Conservation (phyloP, 73 alveolate genomes). For the Vitrella brassicaformis region DNA sequence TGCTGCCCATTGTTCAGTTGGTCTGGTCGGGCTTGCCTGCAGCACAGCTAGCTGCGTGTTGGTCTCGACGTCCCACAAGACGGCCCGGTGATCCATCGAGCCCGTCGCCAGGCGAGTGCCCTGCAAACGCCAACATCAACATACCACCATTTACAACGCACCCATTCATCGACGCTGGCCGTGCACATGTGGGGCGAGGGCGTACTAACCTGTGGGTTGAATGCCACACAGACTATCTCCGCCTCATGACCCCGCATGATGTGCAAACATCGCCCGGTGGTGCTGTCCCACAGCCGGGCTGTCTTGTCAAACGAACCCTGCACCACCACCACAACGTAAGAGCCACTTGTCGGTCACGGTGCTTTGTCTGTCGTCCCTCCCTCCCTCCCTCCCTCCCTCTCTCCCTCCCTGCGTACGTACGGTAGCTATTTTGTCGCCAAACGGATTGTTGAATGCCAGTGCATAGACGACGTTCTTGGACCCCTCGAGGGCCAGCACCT, state of each 20-base stretch:
- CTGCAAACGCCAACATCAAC: slow-evolving; percentile 60
- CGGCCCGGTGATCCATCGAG: slow-evolving; percentile 93
- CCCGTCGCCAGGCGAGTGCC: slow-evolving; percentile 77
- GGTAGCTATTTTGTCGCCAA: slow-evolving; percentile 62
- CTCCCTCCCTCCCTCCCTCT: no score
- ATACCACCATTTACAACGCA: no score
- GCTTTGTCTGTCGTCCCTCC: no score
- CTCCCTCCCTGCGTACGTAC: background rate
- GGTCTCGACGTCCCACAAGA: slow-evolving; percentile 89
- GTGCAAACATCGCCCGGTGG: slow-evolving; percentile 87
- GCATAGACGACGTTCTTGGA: slow-evolving; percentile 98
- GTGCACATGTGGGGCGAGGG: no score
- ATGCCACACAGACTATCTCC: slow-evolving; percentile 95
- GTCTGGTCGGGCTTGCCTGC: no score
- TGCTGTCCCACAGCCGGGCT: slow-evolving; percentile 96
- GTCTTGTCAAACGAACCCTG: slow-evolving; percentile 98
- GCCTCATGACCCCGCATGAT: slow-evolving; percentile 91
- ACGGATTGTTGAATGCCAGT: slow-evolving; percentile 97
- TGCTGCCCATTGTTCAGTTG: background rate
- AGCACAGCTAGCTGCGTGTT: slow-evolving; percentile 38
- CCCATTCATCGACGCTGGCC: no score
- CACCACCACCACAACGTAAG: background rate
- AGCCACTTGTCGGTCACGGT: no score
- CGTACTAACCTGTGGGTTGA: slow-evolving; percentile 90
- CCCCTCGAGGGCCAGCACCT: slow-evolving; percentile 84